Evolutionary conservation across 495 filamentous ascomycete genomes (phyloP), one percentile per base, ranked within the genome.

Genomic region (Aspergillus nanangensis): DNA sequence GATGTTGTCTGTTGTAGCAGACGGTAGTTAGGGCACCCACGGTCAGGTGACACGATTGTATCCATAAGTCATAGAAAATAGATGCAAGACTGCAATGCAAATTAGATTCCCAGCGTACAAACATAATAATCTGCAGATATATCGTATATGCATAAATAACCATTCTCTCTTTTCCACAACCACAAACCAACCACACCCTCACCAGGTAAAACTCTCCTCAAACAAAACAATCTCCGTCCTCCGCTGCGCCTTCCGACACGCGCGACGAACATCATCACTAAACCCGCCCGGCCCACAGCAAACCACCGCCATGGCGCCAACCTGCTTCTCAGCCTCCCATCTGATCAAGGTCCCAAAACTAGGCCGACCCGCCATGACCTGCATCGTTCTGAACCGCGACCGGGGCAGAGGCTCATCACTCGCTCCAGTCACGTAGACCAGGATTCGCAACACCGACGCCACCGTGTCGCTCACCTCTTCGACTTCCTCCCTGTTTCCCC

Each of bases 131-230:
- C n/a, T n/a, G n/a, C n/a, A n/a, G n/a, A n/a, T n/a, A n/a, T n/a
- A n/a, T n/a, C n/a, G n/a, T n/a, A n/a, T n/a, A n/a, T n/a, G n/a
- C n/a, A n/a, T n/a, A n/a, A n/a, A n/a, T n/a, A n/a, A n/a, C n/a
- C n/a, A n/a, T n/a, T n/a, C n/a, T n/a, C n/a, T n/a, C n/a, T n/a
- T n/a, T n/a, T n/a, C n/a, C n/a, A n/a, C n/a, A n/a, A n/a, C n/a
- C n/a, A n/a, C n/a, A n/a, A n/a, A n/a, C n/a, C n/a, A n/a, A n/a
- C n/a, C n/a, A n/a, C n/a, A n/a, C n/a, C n/a, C n/a, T 35, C 42
- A 45, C 42, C 31, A 45, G 20, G 17, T 45, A 21, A 37, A 37
- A 8, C 31, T 37, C 11, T 45, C 42, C 19, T 45, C 42, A 22
- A 45, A 34, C 19, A 23, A 45, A 35, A 11, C 41, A 33, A 37